phyloP scores from a whole-genome alignment of 2,329 filamentous ascomycete genomes.

The Pseudocercospora macadamiae region DNA sequence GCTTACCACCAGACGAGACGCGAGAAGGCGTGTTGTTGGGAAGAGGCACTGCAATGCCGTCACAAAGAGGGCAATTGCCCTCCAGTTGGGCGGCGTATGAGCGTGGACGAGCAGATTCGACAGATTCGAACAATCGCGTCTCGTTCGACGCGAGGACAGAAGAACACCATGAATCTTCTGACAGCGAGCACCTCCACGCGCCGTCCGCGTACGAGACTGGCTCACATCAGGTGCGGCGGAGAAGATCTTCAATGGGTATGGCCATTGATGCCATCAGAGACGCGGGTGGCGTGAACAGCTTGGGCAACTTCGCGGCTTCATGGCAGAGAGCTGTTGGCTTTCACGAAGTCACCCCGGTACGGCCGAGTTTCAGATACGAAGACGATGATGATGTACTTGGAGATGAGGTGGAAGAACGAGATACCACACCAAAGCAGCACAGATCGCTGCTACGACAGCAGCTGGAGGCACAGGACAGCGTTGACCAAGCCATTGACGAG shows the following conservation, averaged over 20 bases:
- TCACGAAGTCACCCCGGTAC: slow-evolving; percentile 80
- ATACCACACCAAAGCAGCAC: slow-evolving; percentile 38
- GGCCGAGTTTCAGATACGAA: slow-evolving; percentile 68
- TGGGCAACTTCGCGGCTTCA: slow-evolving; percentile 88
- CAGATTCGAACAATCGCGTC: slow-evolving; percentile 41
- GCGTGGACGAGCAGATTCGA: slow-evolving; percentile 44
- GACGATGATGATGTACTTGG: slow-evolving; percentile 52
- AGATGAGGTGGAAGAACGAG: slow-evolving; percentile 54
- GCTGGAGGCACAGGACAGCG: slow-evolving; percentile 34
- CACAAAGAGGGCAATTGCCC: slow-evolving; percentile 40
- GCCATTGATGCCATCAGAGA: slow-evolving; percentile 61
- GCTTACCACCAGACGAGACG: background rate
- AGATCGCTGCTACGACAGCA: slow-evolving; percentile 36
- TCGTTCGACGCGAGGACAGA: slow-evolving; percentile 35
- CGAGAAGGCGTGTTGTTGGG: too few species aligned
- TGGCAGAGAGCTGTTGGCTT: slow-evolving; percentile 92
- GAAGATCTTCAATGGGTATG: slow-evolving; percentile 54
- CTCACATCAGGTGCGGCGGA: slow-evolving; percentile 38
- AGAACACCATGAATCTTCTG: slow-evolving; percentile 26
- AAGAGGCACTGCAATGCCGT: slow-evolving; percentile 34
- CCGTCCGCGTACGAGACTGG: slow-evolving; percentile 25
- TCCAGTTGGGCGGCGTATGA: slow-evolving; percentile 52
- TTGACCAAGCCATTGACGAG: slow-evolving; percentile 28
- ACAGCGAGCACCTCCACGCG: slow-evolving; percentile 18
- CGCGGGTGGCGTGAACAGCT: slow-evolving; percentile 87